These are phyloP conservation scores for Colletotrichum tabaci DNA, from an alignment of 2,329 filamentous ascomycete genomes.

Conservation along the genomic window DNA sequence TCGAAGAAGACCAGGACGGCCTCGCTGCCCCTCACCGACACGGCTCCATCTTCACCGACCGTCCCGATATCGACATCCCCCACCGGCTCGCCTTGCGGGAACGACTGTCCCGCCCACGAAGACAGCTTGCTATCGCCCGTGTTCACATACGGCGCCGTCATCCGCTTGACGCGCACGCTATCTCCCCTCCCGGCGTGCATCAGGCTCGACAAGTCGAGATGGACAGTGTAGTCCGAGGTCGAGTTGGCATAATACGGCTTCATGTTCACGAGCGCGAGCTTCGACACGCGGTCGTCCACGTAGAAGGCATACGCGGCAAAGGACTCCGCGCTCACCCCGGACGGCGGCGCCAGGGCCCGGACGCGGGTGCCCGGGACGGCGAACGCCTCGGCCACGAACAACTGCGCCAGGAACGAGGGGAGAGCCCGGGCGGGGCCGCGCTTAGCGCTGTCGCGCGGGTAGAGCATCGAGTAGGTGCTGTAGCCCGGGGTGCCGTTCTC, in stretches of 20 bases:
- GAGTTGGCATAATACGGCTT: conserved; percentile 32
- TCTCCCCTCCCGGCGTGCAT: background rate
- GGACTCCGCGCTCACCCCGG: background rate
- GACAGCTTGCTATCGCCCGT: conserved; percentile 11
- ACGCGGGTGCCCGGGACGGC: conserved; percentile 14
- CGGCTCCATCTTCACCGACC: background rate
- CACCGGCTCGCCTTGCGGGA: conserved; percentile 13
- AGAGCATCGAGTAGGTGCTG: conserved; percentile 43
- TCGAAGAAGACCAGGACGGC: conserved; percentile 16
- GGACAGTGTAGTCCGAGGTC: conserved; percentile 14
- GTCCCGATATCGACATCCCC: conserved; percentile 16
- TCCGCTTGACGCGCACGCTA: conserved; percentile 3
- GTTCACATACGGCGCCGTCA: conserved; percentile 35
- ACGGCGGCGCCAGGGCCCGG: conserved; percentile 10
- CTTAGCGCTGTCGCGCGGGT: conserved; percentile 41
- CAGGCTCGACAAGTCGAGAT: conserved; percentile 1
- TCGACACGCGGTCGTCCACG: background rate
- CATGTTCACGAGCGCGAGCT: conserved; percentile 30
- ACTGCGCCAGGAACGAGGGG: conserved; percentile 36
- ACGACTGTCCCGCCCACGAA: conserved; percentile 20
- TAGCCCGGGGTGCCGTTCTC: conserved; percentile 34
- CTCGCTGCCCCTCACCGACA: conserved; percentile 23
- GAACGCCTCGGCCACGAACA: conserved; percentile 43
- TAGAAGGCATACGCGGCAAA: conserved; percentile 34
- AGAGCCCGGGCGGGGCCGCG: conserved; percentile 35